Percentiles rank a stretch among this genome's conserved stretches.
Conservation (phyloP, 2,329 filamentous ascomycete genomes). For the Cryoendolithus antarcticus region DNA sequence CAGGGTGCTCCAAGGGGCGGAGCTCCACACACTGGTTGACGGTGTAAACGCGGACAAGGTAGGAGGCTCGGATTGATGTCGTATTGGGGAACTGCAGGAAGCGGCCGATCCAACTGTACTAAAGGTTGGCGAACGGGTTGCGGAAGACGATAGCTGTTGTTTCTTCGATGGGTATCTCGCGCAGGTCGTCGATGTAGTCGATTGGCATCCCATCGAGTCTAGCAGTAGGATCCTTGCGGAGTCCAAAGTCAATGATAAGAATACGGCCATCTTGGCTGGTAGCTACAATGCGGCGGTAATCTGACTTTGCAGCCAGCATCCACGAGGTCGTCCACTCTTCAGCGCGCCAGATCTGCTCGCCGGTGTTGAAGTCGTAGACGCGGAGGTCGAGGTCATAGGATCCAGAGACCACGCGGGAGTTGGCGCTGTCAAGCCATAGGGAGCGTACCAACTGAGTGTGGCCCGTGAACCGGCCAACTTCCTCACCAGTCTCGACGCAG, state of each 20-base stretch:
- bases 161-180: conserved; percentile 12
- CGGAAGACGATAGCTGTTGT: conserved; percentile 14
- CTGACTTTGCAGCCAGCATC: conserved; percentile 91
- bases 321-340: conserved; percentile 94
- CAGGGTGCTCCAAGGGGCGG: too few species aligned
- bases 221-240: conserved; percentile 15
- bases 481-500: conserved; percentile 80
- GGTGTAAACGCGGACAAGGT: too few species aligned
- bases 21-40: too few species aligned
- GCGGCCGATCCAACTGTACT: not conserved
- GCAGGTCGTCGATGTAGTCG: conserved; percentile 39
- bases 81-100: not conserved
- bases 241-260: conserved; percentile 82
- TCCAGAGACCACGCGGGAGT: conserved; percentile 75
- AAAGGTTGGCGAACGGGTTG: conserved; percentile 9
- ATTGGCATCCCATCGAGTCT: conserved; percentile 30
- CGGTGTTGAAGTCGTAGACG: conserved; percentile 75
- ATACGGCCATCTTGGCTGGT: conserved; percentile 91
- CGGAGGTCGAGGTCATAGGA: conserved; percentile 95
- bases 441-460: conserved; percentile 80
- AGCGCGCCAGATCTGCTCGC: conserved; percentile 67
- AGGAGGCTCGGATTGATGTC: not conserved
- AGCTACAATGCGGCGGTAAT: conserved; percentile 87
- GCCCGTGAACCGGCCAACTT: conserved; percentile 66
- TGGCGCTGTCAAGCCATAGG: conserved; percentile 78